phyloP scores from a whole-genome alignment of 805 yeast species.

The Starmerella lactis-condensi region DNA sequence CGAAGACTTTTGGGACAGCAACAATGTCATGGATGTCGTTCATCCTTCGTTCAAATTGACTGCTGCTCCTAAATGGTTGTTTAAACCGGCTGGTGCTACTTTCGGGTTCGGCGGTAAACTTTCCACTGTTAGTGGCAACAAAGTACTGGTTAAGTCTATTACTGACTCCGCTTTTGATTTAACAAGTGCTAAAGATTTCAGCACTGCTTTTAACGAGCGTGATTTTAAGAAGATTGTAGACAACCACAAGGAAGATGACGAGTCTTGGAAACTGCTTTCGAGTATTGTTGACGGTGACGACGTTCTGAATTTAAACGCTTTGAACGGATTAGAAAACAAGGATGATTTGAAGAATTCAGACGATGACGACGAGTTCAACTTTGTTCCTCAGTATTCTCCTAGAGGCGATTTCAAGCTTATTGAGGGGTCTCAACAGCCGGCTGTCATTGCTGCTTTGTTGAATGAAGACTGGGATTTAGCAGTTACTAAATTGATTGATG shows the following conservation, averaged over 20 bases:
- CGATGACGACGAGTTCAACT: conserved; percentile 28
- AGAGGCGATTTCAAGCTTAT: conserved; percentile 21
- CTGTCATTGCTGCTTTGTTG: conserved; percentile 35
- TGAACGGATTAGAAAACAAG: conserved; percentile 7
- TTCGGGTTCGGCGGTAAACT: conserved; percentile 93
- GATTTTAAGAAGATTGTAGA: conserved; percentile 12
- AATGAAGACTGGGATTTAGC: conserved; percentile 49
- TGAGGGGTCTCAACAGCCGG: conserved; percentile 13
- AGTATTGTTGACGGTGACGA: conserved; percentile 15
- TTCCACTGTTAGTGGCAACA: conserved; percentile 30
- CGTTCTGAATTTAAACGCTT: conserved; percentile 11
- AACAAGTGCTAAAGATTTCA: conserved; percentile 24
- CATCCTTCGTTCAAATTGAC: conserved; percentile 46
- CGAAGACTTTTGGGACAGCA: conserved; percentile 64
- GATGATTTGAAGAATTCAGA: conserved; percentile 5
- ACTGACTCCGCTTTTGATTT: conserved; percentile 15
- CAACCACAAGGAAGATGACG: conserved; percentile 18
- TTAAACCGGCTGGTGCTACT: conserved; percentile 48
- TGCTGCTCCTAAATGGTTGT: conserved; percentile 85
- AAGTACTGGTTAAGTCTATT: conserved; percentile 27
- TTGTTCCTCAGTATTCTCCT: conserved; percentile 20
- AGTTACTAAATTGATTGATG: conserved; percentile 43
- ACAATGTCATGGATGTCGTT: conserved; percentile 24
- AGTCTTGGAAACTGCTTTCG: conserved; percentile 22
- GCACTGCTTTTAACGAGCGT: conserved; percentile 33